Evolutionary conservation across 2,329 filamentous ascomycete genomes (phyloP).

Genomic region (Cladorrhinum sp.): DNA sequence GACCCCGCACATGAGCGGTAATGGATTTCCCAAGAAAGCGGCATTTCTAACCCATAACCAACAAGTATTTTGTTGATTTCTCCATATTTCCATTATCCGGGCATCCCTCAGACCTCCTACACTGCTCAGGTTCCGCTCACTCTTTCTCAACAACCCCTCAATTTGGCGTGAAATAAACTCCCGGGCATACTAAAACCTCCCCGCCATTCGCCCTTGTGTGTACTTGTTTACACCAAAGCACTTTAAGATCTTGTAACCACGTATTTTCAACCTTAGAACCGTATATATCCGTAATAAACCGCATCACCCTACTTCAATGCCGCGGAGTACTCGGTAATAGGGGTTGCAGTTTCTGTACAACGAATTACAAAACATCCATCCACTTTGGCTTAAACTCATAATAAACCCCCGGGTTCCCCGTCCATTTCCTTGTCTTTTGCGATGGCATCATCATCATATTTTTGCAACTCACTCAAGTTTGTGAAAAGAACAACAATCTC

Average conservation of each 20-base stretch:
- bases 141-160: not conserved
- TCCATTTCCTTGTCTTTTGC: not conserved
- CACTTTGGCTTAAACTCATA: not conserved
- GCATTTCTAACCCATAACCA: not conserved
- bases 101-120: not conserved
- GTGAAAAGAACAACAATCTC: not conserved
- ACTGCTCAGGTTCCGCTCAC: not conserved
- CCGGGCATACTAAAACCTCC: constrained; percentile 3
- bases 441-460: not conserved
- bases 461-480: not conserved
- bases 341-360: not conserved
- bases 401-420: not conserved
- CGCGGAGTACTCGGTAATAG: not conserved
- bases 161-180: not conserved
- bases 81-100: not conserved
- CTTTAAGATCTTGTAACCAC: too few relatives aligned
- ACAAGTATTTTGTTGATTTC: not conserved
- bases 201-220: not conserved
- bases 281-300: not conserved
- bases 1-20: not conserved
- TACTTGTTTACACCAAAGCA: too few relatives aligned
- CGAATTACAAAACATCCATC: not conserved
- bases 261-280: not conserved
- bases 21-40: not conserved
- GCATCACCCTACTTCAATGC: too few relatives aligned